These are phyloP conservation scores for Priceomyces medius DNA, from an alignment of 805 yeast genomes.

Conservation along the genomic window DNA sequence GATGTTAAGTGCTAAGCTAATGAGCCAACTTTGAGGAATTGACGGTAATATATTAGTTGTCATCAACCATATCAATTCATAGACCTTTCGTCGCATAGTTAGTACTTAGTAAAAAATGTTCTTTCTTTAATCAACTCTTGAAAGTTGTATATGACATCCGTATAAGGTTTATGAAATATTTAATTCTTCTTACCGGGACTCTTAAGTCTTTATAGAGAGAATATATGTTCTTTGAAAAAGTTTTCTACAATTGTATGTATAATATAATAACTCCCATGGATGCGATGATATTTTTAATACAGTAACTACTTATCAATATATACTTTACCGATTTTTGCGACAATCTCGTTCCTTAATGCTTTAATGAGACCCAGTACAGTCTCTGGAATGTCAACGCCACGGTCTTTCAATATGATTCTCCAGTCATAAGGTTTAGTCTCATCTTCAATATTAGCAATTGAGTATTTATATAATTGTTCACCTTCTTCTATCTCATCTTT, in stretches of 20 bases:
- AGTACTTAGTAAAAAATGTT: background rate
- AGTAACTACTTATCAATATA: constrained; percentile 21
- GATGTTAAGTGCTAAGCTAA: background rate
- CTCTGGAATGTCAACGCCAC: constrained; percentile 20
- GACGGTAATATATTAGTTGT: background rate
- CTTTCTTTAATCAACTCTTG: background rate
- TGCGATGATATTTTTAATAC: background rate
- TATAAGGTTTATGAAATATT: background rate
- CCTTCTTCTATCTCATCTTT: constrained; percentile 27
- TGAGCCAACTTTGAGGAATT: no score
- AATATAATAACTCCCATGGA: background rate
- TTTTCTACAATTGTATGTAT: background rate
- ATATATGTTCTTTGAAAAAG: constrained; percentile 1
- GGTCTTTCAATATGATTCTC: constrained; percentile 25
- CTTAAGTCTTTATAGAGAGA: constrained; percentile 5
- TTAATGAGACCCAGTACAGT: constrained; percentile 24
- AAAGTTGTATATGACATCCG: background rate
- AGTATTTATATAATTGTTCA: constrained; percentile 29
- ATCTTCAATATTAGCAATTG: constrained; percentile 23
- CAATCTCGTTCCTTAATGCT: constrained; percentile 31
- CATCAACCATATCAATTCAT: background rate
- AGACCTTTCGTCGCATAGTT: constrained; percentile 3
- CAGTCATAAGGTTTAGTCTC: constrained; percentile 31
- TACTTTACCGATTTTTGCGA: constrained; percentile 33
- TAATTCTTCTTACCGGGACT: background rate